Conservation (phyloP, 2,329 filamentous ascomycete genomes). For the Trichophyton mentagrophytes region DNA sequence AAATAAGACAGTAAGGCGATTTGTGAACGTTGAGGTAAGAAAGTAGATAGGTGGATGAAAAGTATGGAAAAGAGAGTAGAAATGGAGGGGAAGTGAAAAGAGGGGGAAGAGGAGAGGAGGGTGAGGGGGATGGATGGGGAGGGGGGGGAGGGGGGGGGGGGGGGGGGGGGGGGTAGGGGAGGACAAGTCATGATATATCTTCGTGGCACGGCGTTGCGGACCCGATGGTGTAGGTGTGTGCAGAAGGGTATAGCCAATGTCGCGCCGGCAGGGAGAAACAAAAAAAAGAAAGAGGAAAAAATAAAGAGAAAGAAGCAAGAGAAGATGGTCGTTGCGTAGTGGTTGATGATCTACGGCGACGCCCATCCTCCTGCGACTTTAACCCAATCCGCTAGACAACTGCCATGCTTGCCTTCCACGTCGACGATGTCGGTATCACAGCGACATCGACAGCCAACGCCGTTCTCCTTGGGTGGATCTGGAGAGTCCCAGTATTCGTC, state of each 20-base stretch:
- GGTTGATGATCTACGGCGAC: slow-evolving; percentile 34
- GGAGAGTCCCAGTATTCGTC: slow-evolving; percentile 90
- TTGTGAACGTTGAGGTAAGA: too few species aligned
- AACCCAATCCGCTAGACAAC: slow-evolving; percentile 91
- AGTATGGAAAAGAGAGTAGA: too few species aligned
- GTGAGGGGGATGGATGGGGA: too few species aligned
- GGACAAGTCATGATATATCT: slow-evolving; percentile 1
- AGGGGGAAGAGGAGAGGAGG: too few species aligned
- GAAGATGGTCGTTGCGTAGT: too few species aligned
- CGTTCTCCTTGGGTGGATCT: slow-evolving; percentile 84
- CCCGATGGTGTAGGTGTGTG: not conserved
- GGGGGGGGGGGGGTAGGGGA: too few species aligned
- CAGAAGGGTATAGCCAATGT: not conserved
- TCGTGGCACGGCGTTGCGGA: not conserved
- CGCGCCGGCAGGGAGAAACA: not conserved
- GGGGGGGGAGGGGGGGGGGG: too few species aligned
- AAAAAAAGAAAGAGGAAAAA: not conserved
- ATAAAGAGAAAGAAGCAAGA: not conserved
- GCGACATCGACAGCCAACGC: slow-evolving; percentile 87
- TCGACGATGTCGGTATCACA: slow-evolving; percentile 97
- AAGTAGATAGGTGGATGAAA: too few species aligned
- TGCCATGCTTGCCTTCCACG: slow-evolving; percentile 93
- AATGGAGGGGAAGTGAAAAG: too few species aligned
- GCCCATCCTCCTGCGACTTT: slow-evolving; percentile 93
- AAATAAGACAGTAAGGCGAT: too few species aligned